Conservation (phyloP, 2,329 filamentous ascomycete genomes). For the Beauveria bassiana region DNA sequence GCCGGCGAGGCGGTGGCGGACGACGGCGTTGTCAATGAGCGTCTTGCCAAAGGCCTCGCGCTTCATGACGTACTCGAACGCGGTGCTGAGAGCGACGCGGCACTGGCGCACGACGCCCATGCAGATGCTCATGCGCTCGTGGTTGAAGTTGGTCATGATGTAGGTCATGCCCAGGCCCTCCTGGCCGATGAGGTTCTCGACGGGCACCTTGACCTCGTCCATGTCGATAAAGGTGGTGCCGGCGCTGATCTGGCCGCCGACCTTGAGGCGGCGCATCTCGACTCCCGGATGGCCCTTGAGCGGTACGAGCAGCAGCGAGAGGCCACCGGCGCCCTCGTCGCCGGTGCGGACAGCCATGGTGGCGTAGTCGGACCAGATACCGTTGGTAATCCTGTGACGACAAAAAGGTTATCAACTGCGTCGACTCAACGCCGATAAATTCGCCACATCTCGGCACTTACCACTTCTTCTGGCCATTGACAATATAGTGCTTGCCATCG, state of each 20-base stretch:
- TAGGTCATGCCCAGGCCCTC: slow-evolving; percentile 44
- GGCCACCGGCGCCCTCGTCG: slow-evolving; percentile 40
- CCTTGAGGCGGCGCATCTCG: slow-evolving; percentile 40
- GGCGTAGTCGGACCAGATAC: slow-evolving; percentile 52
- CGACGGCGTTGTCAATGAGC: slow-evolving; percentile 65
- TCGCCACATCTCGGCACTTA: not conserved
- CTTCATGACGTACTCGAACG: slow-evolving; percentile 28
- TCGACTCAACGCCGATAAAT: too few relatives aligned
- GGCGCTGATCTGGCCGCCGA: slow-evolving; percentile 58
- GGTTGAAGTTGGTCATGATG: slow-evolving; percentile 40
- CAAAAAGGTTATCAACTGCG: not conserved
- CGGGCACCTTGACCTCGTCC: slow-evolving; percentile 44
- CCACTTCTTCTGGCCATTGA: slow-evolving; percentile 77
- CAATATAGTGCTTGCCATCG: slow-evolving; percentile 59
- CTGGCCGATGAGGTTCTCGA: slow-evolving; percentile 41
- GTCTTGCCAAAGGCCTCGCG: slow-evolving; percentile 34
- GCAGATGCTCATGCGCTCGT: slow-evolving; percentile 33
- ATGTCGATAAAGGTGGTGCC: slow-evolving; percentile 50
- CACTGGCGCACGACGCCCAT: slow-evolving; percentile 10
- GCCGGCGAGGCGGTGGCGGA: slow-evolving; percentile 62
- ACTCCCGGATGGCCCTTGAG: slow-evolving; percentile 20
- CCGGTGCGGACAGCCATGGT: slow-evolving; percentile 55
- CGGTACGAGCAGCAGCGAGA: slow-evolving; percentile 50
- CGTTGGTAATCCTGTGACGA: slow-evolving; percentile 44
- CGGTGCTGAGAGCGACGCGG: slow-evolving; percentile 25